These are phyloP conservation scores for Coffea canephora DNA, from an alignment of 257 asterid genomes.

Conservation along the genomic window DNA sequence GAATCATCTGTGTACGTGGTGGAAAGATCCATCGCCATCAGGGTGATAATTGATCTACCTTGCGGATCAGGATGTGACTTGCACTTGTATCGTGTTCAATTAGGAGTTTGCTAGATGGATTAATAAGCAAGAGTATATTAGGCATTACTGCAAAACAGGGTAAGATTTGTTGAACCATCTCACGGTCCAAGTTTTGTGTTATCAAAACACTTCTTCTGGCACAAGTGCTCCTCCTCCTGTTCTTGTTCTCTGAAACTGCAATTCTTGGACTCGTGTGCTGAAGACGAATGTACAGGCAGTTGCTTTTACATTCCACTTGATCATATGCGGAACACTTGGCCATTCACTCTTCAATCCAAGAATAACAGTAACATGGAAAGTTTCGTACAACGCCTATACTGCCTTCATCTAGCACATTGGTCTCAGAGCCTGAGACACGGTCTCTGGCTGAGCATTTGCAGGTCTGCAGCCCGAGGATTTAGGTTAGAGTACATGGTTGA, in stretches of 20 bases:
- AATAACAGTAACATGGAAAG: too few species aligned
- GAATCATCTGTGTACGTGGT: background rate
- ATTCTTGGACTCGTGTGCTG: background rate
- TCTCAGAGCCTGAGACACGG: background rate
- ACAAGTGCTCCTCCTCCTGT: background rate
- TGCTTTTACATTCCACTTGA: background rate
- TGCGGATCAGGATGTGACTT: too few species aligned
- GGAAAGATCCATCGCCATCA: background rate
- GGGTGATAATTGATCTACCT: too few species aligned
- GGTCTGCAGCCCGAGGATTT: background rate
- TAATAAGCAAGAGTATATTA: too few species aligned
- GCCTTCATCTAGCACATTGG: background rate
- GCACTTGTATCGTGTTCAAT: too few species aligned
- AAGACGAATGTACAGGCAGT: background rate
- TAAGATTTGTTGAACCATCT: too few species aligned
- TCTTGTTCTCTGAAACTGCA: background rate
- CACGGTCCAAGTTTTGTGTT: background rate
- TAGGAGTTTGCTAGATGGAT: too few species aligned
- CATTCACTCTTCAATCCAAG: background rate
- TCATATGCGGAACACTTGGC: background rate
- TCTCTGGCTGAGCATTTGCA: background rate
- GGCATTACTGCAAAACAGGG: too few species aligned
- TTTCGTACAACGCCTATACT: background rate
- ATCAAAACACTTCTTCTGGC: background rate
- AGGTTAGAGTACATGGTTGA: background rate